These are phyloP conservation scores for Teratosphaeria gauchensis DNA, from an alignment of 2,329 filamentous ascomycete species.

Conservation along the genomic window DNA sequence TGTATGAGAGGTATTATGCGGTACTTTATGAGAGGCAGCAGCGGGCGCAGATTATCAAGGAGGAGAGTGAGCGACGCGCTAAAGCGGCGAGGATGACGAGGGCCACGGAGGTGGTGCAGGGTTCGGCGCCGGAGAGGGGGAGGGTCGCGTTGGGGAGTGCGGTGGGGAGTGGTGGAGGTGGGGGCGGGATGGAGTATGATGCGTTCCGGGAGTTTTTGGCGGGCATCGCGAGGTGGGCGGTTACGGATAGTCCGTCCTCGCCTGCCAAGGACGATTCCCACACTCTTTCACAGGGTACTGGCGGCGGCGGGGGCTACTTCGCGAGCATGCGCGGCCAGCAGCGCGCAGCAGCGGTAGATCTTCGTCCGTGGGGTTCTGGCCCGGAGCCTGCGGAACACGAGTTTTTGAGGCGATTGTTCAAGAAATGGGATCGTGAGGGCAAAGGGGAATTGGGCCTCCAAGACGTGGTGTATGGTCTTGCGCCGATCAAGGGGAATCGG, in stretches of 20 bases:
- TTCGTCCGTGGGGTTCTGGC: constrained; percentile 46
- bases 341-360: neutral
- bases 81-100: constrained; percentile 51
- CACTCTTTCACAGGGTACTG: no score
- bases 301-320: constrained; percentile 51
- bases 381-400: constrained; percentile 82
- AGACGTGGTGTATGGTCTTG: constrained; percentile 83
- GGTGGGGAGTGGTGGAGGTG: constrained; percentile 62
- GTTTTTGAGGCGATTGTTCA: constrained; percentile 81
- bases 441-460: constrained; percentile 66
- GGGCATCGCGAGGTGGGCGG: constrained; percentile 78
- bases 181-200: constrained; percentile 93
- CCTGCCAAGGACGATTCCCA: constrained; percentile 42
- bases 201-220: constrained; percentile 91
- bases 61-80: constrained; percentile 54
- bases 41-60: constrained; percentile 64
- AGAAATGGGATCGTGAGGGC: constrained; percentile 74
- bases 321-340: neutral
- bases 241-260: constrained; percentile 68
- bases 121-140: constrained; percentile 60
- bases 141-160: constrained; percentile 83
- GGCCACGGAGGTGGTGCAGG: constrained; percentile 40
- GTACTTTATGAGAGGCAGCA: constrained; percentile 88
- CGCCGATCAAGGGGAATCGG: constrained; percentile 80
- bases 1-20: constrained; percentile 92